Base-by-base conservation (phyloP, 176 grass and related monocot species). In the Avena eriantha region DNA sequence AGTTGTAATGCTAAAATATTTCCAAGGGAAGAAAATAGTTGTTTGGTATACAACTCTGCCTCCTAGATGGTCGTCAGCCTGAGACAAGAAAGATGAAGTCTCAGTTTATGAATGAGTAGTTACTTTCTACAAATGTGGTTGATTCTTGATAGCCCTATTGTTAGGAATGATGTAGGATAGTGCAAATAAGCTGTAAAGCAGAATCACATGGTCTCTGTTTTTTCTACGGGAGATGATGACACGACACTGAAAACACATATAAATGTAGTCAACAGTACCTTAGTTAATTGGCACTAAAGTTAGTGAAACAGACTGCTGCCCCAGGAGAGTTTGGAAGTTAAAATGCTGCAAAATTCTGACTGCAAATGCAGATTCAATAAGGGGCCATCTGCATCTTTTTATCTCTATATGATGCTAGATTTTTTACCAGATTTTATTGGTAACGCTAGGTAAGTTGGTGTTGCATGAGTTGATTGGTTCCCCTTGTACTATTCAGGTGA, bases 61-160 rank as follows among this genome's bases (percentile, higher is more conserved):
- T 81, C 21, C 47, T 36, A 47, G 68, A 87, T 29, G 45, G 45
- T 49, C 82, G 66, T 88, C 24, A 29, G 17, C 63, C 11, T 35
- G 76, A 83, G 45, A 5, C 76, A 80, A 73, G 54, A 43, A 88
- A 87, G 12, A 80, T 83, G 88, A 76, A 79, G 49, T 80, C 29
- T 26, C 83, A 39, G 63, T 47, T 60, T 81, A 64, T 84, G 70
- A 89, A 19, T 90, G 88, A 86, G 60, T 74, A 41, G 29, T 87
- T 89, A 31, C 73, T 92, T 43, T 76, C 54, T 34, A 85, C 77
- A 78, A 85, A 85, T 69, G 12, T 77, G 76, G 84, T 80, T 11
- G 80, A 84, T 17, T 74, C 79, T 88, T 76, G 68, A 83, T 73
- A 76, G 22, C 53, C 39, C 39, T 41, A 83, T 73, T 61, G 85